A percentile compares a stretch with the other conserved stretches of the same genome.
phyloP scores from a whole-genome alignment of 2,329 filamentous ascomycete genomes.

The Coniochaeta sp. region DNA sequence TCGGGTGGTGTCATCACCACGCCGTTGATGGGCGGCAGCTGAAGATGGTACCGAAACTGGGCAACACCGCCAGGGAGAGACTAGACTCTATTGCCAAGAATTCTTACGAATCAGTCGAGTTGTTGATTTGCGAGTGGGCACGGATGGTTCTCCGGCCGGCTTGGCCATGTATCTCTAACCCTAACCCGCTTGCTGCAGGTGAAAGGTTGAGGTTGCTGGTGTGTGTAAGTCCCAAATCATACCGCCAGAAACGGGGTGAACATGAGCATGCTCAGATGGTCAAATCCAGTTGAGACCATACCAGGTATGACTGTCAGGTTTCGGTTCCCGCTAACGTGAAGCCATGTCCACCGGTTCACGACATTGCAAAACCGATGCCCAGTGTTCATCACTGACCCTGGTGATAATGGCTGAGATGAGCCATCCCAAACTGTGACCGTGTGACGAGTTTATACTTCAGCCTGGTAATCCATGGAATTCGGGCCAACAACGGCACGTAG shows the following conservation, averaged over 20 bases:
- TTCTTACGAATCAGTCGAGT: conserved; percentile 64
- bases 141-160: conserved; percentile 93
- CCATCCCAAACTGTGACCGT: no score
- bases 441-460: no score
- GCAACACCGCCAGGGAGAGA: conserved; percentile 74
- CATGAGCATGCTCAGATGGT: not conserved
- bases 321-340: no score
- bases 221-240: not conserved
- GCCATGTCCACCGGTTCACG: no score
- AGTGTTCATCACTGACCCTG: no score
- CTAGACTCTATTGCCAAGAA: conserved; percentile 78
- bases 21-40: conserved; percentile 73
- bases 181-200: conserved; percentile 85
- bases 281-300: no score
- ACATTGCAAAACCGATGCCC: no score
- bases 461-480: no score
- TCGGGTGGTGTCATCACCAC: conserved; percentile 63
- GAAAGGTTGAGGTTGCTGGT: conserved; percentile 24
- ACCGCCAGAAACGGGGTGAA: not conserved
- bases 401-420: no score
- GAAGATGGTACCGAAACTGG: conserved; percentile 82
- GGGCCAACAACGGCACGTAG: no score
- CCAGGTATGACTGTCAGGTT: no score
- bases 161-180: conserved; percentile 74
- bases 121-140: conserved; percentile 58